phyloP scores from a whole-genome alignment of 495 filamentous ascomycete genomes.

The Echria macrotheca region DNA sequence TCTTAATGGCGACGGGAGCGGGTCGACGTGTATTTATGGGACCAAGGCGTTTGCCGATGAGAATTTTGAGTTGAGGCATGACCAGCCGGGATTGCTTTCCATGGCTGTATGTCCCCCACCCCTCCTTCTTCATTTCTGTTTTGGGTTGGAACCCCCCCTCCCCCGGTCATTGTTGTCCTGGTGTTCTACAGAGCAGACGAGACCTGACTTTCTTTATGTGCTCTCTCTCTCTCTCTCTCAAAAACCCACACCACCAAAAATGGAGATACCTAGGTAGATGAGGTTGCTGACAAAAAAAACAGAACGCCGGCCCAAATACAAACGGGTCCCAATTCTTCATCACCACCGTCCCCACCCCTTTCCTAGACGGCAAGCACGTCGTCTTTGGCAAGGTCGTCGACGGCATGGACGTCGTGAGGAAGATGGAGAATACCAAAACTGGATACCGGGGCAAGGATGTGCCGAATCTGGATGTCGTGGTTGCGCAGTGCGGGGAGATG shows the following conservation, averaged over 20 bases:
- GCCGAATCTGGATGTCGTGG: slow-evolving; percentile 78
- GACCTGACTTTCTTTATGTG: too few species aligned
- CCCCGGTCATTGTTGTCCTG: too few species aligned
- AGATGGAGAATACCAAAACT: slow-evolving; percentile 85
- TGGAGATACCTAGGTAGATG: too few species aligned
- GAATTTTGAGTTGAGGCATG: slow-evolving; percentile 78
- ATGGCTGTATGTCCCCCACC: slow-evolving; percentile 76
- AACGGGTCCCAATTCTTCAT: slow-evolving; percentile 99
- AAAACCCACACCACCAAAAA: too few species aligned
- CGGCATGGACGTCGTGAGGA: slow-evolving; percentile 79
- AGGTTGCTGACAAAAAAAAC: too few species aligned
- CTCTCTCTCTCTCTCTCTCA: too few species aligned
- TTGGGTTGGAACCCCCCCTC: too few species aligned
- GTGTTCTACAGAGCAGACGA: too few species aligned
- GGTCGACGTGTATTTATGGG: slow-evolving; percentile 81
- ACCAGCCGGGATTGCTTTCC: slow-evolving; percentile 70
- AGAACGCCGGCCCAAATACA: slow-evolving; percentile 90
- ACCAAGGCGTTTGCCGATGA: slow-evolving; percentile 83
- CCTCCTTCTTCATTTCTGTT: not conserved
- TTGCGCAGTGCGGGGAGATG: slow-evolving; percentile 88
- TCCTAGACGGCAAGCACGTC: slow-evolving; percentile 91
- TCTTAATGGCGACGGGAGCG: slow-evolving; percentile 87
- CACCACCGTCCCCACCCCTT: slow-evolving; percentile 77
- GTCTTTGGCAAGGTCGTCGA: slow-evolving; percentile 90
- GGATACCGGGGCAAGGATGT: slow-evolving; percentile 64